A percentile compares a stretch with the other conserved stretches of the same genome.
phyloP scores from a whole-genome alignment of 331 rosid species.

The Malus hybrid region DNA sequence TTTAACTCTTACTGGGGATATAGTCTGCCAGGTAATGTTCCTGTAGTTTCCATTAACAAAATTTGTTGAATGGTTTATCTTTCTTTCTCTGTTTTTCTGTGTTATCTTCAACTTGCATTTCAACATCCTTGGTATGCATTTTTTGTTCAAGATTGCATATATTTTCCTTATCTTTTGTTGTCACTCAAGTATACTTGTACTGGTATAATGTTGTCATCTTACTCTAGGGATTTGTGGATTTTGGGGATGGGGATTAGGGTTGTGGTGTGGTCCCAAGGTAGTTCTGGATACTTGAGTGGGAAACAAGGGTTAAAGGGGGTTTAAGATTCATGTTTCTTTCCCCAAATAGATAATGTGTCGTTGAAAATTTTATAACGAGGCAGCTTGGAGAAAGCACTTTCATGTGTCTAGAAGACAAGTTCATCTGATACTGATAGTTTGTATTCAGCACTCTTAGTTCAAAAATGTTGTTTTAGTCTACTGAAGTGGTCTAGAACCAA shows the following conservation, averaged over 20 bases:
- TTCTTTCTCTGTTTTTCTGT: neutral
- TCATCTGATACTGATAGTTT: neutral
- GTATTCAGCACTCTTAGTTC: neutral
- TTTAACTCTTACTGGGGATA: slow-evolving; percentile 72
- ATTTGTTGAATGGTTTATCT: neutral
- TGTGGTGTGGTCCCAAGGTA: no score
- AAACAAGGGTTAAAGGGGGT: neutral
- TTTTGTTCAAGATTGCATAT: neutral
- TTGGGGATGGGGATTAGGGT: no score
- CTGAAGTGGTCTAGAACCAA: neutral
- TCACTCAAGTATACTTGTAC: no score
- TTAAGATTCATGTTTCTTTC: neutral
- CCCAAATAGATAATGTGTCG: neutral
- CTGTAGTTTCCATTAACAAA: neutral
- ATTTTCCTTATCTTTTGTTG: neutral
- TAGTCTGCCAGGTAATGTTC: slow-evolving; percentile 75
- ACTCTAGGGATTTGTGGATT: no score
- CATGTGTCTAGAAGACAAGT: neutral
- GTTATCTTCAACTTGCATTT: neutral
- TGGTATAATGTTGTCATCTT: no score
- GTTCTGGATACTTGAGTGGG: no score
- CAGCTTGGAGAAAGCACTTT: neutral
- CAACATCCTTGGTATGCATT: neutral
- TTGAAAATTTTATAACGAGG: neutral
- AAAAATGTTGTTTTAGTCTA: neutral